These are phyloP conservation scores for Cinnamomum chago DNA, from an alignment of 164 flowering plant species.

Conservation along the genomic window DNA sequence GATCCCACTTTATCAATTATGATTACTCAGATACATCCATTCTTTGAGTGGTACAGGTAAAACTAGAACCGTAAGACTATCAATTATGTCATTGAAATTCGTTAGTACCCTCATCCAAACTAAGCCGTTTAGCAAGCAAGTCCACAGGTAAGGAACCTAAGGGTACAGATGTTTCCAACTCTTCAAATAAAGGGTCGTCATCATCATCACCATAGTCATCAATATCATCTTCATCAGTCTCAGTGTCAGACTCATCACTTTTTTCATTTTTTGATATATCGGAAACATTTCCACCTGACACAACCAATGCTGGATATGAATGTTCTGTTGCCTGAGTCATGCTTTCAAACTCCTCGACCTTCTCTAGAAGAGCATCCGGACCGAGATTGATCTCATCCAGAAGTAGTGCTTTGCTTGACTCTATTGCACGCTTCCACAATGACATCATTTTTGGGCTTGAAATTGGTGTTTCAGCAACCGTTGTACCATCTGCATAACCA, in stretches of 20 bases:
- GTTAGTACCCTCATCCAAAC: constrained; percentile 1
- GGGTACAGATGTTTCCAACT: constrained; percentile 32
- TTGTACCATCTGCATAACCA: constrained; percentile 10
- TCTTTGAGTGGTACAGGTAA: background rate
- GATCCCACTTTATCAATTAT: background rate
- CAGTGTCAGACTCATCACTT: constrained; percentile 14
- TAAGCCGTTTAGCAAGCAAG: constrained; percentile 37
- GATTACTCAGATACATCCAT: background rate
- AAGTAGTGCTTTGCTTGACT: constrained; percentile 70
- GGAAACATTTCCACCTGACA: constrained; percentile 29
- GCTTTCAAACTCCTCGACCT: constrained; percentile 68
- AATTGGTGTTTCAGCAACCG: constrained; percentile 16
- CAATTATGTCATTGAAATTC: background rate
- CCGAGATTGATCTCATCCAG: constrained; percentile 57
- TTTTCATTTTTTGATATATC: constrained; percentile 7
- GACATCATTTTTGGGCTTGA: constrained; percentile 64
- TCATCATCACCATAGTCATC: constrained; percentile 20
- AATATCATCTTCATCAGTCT: constrained; percentile 17
- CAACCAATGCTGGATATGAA: constrained; percentile 55
- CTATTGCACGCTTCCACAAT: constrained; percentile 72
- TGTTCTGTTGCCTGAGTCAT: constrained; percentile 60
- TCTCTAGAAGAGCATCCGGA: constrained; percentile 75
- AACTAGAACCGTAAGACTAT: background rate
- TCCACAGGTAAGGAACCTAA: constrained; percentile 74
- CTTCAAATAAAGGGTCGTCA: constrained; percentile 21